Percentiles rank a stretch among this genome's conserved stretches.
Evolutionary conservation across 495 filamentous ascomycete genomes (phyloP).

Genomic region (Tuber calosporum): DNA sequence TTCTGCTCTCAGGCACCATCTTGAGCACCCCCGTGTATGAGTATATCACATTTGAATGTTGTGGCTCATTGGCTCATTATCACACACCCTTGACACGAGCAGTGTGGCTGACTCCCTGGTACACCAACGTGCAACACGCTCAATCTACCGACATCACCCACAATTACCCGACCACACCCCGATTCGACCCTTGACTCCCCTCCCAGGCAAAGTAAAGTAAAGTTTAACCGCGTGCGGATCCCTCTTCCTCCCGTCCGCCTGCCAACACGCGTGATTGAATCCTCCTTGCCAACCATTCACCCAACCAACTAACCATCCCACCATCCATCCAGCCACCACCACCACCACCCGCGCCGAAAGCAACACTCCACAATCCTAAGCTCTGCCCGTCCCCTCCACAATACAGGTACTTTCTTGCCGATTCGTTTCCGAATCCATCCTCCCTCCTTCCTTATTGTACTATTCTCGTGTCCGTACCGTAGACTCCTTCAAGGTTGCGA

Average conservation of each 20-base stretch:
- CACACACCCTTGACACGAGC: no score
- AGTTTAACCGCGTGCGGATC: not conserved
- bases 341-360: not conserved
- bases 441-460: no score
- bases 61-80: no score
- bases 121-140: not conserved
- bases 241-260: not conserved
- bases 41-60: no score
- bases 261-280: not conserved
- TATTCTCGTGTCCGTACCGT: no score
- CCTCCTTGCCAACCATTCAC: not conserved
- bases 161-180: not conserved
- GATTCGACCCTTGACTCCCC: not conserved
- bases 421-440: not conserved
- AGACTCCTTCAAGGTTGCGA: not conserved
- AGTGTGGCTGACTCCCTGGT: no score
- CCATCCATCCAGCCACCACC: not conserved
- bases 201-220: not conserved
- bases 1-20: no score
- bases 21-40: no score
- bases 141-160: not conserved
- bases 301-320: not conserved
- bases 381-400: not conserved
- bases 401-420: not conserved
- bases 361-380: not conserved